Base-by-base conservation (phyloP, 352 stramenopile species). In the Phytophthora syringae region DNA sequence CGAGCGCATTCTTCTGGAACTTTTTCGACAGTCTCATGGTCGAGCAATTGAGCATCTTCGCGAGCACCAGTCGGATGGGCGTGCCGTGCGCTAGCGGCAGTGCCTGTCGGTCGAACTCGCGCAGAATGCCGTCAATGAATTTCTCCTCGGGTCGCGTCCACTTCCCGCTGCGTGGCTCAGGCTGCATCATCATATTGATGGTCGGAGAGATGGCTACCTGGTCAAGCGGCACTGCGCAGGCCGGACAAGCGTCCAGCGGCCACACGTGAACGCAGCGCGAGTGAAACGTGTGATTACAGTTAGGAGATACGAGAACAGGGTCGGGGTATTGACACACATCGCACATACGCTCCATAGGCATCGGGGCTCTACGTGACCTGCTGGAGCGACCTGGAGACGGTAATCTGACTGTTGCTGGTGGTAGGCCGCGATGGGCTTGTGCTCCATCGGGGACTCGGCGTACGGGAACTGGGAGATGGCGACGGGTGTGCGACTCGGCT, bases 11-110 rank as follows among this genome's bases (percentile, higher is more conserved):
- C 70, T 94, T 94, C 61, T 95, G 87, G 58, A 95, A 95, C 67
- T 95, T 95, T 65, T 95, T 95, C 15, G 87, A 95, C 27, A 95
- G 65, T 21, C 87, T 76, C 87, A 95, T 95, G n/a, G 87, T 92
- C 50, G 85, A 94, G 67, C 87, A 95, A 65, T 95, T 95, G 50
- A 95, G 87, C 63, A 95, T 74, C 69, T 89, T 93, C 30, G 87
- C 85, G 12, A 95, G 73, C 60, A 93, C 85, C 18, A 95, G 72
- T 1, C 87, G 87, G 60, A 95, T 88, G 37, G 87, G 87, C 20
- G 87, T 95, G 60, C 87, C 87, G 56, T 95, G 89, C 7, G 85
- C 86, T 20, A 95, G 76, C 20, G 87, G 85, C 27, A 95, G 75
- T 25, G 76, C 78, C 60, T 79, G 84, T 32, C 84, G 79, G 60